phyloP scores from a whole-genome alignment of 768 basidiomycete species.

The Hygrocybe punicea region DNA sequence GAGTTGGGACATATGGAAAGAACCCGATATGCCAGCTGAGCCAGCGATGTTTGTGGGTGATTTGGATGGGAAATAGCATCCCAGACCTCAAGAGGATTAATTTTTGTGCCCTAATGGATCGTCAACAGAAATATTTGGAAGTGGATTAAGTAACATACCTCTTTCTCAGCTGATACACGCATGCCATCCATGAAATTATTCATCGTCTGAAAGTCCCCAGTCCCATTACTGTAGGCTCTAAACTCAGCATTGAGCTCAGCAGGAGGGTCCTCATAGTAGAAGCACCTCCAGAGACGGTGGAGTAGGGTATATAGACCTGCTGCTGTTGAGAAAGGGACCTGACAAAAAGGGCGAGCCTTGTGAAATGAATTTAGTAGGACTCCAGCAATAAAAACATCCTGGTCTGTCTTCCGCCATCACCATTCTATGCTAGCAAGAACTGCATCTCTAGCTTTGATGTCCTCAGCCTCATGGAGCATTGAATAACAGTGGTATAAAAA shows the following conservation, averaged over 20 bases:
- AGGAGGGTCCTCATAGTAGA: background rate
- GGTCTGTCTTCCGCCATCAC: slow-evolving; percentile 22
- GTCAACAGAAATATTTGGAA: background rate
- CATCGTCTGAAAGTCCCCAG: background rate
- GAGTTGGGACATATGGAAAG: slow-evolving; percentile 24
- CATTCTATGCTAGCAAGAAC: slow-evolving; percentile 27
- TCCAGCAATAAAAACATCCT: slow-evolving; percentile 24
- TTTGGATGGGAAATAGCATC: slow-evolving; percentile 2
- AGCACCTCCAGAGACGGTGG: background rate
- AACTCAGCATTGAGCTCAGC: background rate
- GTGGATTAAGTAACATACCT: background rate
- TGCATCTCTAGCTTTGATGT: slow-evolving; percentile 13
- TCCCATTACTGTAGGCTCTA: slow-evolving; percentile 1
- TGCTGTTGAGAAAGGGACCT: background rate
- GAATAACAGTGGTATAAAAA: slow-evolving; percentile 18
- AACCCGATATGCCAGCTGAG: slow-evolving; percentile 17
- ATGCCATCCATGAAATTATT: background rate
- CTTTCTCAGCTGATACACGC: background rate
- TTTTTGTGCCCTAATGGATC: background rate
- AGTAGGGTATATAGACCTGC: background rate
- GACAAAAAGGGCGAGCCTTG: background rate
- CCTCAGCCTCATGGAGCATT: slow-evolving; percentile 13
- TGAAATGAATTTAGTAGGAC: slow-evolving; percentile 9
- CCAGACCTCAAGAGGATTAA: slow-evolving; percentile 10
- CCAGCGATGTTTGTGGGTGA: slow-evolving; percentile 7